Percentiles rank a stretch among this genome's conserved stretches.
Evolutionary conservation across 2,329 filamentous ascomycete genomes (phyloP).

Genomic region (Myriosclerotinia curreyana): DNA sequence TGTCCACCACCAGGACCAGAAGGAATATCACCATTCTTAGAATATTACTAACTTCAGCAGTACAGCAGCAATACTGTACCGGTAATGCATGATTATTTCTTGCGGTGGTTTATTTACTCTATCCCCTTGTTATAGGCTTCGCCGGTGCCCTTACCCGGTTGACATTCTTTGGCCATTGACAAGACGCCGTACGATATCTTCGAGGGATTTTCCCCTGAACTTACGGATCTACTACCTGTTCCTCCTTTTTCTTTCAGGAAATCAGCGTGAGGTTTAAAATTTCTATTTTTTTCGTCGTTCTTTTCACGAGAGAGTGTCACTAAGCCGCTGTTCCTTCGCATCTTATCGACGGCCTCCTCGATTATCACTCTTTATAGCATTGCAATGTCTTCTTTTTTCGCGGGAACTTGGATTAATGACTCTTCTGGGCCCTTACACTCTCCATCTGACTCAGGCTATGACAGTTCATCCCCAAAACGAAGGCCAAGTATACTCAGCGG

Average conservation of each 20-base stretch:
- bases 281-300: slow-evolving; percentile 27
- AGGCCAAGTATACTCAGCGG: slow-evolving; percentile 15
- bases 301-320: slow-evolving; percentile 30
- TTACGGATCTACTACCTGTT: slow-evolving; percentile 7
- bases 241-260: slow-evolving; percentile 11
- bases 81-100: slow-evolving; percentile 13
- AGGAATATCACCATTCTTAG: slow-evolving; percentile 25
- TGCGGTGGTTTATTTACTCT: slow-evolving; percentile 14
- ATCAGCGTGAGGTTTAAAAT: slow-evolving; percentile 9
- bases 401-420: slow-evolving; percentile 1
- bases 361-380: slow-evolving; percentile 27
- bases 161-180: slow-evolving; percentile 26
- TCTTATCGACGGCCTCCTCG: slow-evolving; percentile 34
- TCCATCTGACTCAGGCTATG: slow-evolving; percentile 26
- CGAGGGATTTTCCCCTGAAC: slow-evolving; percentile 1
- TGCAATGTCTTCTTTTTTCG: slow-evolving; percentile 24
- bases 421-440: not conserved
- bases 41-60: slow-evolving; percentile 30
- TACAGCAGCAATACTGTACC: not conserved
- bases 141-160: slow-evolving; percentile 15
- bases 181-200: not conserved
- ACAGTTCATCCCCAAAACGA: slow-evolving; percentile 18
- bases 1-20: slow-evolving; percentile 21
- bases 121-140: slow-evolving; percentile 10
- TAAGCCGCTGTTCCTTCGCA: slow-evolving; percentile 32